Percentiles rank a stretch among this genome's conserved stretches.
phyloP scores from a whole-genome alignment of 139 green algal genomes.

The Tetradesmus obliquus region DNA sequence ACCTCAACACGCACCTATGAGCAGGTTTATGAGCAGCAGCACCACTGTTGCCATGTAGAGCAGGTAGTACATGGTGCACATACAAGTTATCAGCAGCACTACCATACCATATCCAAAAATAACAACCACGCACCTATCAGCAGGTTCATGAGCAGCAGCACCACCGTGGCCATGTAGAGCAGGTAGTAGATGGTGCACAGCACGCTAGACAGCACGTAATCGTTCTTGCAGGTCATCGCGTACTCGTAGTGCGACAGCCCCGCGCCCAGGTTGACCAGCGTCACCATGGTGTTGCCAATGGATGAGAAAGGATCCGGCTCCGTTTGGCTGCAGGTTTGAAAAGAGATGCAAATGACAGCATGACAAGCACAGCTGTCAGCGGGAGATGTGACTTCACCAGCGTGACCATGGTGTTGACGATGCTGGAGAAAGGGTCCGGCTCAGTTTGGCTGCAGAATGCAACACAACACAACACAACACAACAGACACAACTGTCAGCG shows the following conservation, averaged over 20 bases:
- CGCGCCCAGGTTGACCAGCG: constrained; percentile 37
- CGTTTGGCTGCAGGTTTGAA: background rate
- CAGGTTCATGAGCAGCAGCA: constrained; percentile 63
- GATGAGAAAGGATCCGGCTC: constrained; percentile 16
- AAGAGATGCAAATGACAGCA: too few species aligned
- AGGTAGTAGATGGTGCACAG: constrained; percentile 66
- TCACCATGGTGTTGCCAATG: constrained; percentile 44
- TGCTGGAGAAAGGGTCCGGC: constrained; percentile 20
- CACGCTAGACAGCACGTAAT: constrained; percentile 51
- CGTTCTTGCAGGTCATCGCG: constrained; percentile 37
- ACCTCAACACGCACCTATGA: background rate
- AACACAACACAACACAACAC: too few species aligned
- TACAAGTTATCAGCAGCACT: background rate
- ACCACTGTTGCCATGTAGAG: constrained; percentile 47
- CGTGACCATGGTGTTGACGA: constrained; percentile 38
- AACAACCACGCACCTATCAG: constrained; percentile 46
- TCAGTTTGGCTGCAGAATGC: background rate
- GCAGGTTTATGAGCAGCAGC: background rate
- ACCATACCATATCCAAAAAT: background rate
- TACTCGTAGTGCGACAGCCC: constrained; percentile 65
- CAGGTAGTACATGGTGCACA: constrained; percentile 57
- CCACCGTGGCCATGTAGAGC: constrained; percentile 57
- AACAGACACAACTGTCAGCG: too few species aligned
- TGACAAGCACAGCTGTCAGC: too few species aligned
- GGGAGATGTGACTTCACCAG: too few species aligned